Evolutionary conservation across 495 filamentous ascomycete genomes (phyloP).

Genomic region (Bryoglossum gracile): DNA sequence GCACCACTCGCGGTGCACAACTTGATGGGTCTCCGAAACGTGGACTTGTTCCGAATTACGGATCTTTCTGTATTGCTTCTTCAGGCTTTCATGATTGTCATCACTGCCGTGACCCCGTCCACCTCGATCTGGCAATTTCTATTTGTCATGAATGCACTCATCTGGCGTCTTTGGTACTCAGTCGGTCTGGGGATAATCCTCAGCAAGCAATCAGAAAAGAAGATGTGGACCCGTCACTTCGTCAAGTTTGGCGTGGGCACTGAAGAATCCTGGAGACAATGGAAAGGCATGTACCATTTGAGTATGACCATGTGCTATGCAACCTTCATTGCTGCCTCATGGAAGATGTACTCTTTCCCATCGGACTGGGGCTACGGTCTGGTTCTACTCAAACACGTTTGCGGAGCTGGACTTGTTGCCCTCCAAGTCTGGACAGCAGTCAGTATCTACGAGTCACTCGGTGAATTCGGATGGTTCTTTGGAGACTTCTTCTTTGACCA

Average conservation of each 20-base stretch:
- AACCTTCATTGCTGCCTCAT: conserved; percentile 83
- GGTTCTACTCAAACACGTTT: conserved; percentile 75
- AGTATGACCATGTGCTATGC: conserved; percentile 83
- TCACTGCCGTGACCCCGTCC: conserved; percentile 70
- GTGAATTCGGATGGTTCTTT: conserved; percentile 99
- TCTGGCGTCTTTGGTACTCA: conserved; percentile 90
- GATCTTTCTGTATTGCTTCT: conserved; percentile 75
- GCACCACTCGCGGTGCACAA: conserved; percentile 68
- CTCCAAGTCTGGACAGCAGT: conserved; percentile 89
- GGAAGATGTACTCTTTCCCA: conserved; percentile 91
- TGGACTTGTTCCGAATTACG: conserved; percentile 79
- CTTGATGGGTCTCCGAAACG: conserved; percentile 69
- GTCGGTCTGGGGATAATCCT: conserved; percentile 82
- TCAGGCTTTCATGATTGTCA: conserved; percentile 59
- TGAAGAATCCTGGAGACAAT: conserved; percentile 92
- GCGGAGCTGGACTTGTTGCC: conserved; percentile 72
- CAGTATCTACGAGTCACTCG: conserved; percentile 93
- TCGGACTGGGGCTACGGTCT: conserved; percentile 78
- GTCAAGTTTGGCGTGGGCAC: conserved; percentile 89
- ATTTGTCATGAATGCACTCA: conserved; percentile 71
- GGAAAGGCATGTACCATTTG: conserved; percentile 93
- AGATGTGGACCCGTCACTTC: conserved; percentile 93
- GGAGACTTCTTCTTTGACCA: conserved; percentile 96
- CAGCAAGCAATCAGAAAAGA: conserved; percentile 75
- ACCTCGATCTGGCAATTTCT: conserved; percentile 64